Base-by-base conservation (phyloP, 352 stramenopile species). In the Phytophthora meadii region DNA sequence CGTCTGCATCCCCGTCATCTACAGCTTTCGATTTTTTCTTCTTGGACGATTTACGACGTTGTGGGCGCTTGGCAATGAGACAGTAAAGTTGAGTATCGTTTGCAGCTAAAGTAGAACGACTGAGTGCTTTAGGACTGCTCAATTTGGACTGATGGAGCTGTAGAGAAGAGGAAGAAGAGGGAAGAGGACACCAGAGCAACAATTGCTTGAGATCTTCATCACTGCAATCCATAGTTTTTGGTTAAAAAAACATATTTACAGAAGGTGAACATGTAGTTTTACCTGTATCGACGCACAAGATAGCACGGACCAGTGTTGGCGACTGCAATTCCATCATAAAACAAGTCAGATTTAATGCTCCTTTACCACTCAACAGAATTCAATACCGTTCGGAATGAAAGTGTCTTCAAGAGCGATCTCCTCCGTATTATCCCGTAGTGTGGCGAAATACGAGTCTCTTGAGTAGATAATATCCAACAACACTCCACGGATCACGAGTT, bases 31-130 rank as follows among this genome's bases (percentile, higher is more conserved):
- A 62, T 7, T 70, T 60, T 17, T 47, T 42, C 27, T 52, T 55
- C 39, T 50, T 64, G 3, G 28, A 2, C 12, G 37, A 12, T 24
- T 58, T 48, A 48, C 51, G 59, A 22, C 52, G 39, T 25, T 40
- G 60, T 25, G 19, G 5, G 12, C 60, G 39, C 39, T 54, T 74
- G 1, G 60, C 60, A 22, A 74, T 19, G 14, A 88, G 24, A 37
- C 82, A 90, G 51, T 90, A 89, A 6, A 90, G 39, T 22, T 90
- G 82, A 0, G 70, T 85, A 37, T 90, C 79, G n/a, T 88, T 89
- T 5, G 82, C 77, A 14, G 77, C 48, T 10, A 90, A 50, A 46
- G 67, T 62, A 27, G 11, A 28, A 1, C 58, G 39, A 52, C 27
- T 30, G 27, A 30, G 27, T 8, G 27, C 27, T 7, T 24, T 12